Evolutionary conservation across 1,139 yeast species (phyloP).

Genomic region (Geotrichum australiense): DNA sequence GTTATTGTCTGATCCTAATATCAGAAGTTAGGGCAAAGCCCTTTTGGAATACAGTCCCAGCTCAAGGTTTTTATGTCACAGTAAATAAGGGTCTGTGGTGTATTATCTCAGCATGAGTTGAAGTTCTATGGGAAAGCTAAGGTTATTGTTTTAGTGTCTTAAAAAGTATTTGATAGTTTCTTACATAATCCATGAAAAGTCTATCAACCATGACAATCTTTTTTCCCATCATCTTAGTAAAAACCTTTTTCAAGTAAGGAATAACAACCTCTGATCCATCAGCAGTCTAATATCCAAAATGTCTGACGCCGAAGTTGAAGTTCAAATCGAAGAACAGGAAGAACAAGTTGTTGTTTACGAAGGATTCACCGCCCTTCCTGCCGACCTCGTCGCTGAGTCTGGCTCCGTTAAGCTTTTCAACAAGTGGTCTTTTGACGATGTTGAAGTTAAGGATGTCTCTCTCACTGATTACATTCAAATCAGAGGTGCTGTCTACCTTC

Average conservation of each 20-base stretch:
- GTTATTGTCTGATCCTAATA: too few relatives aligned
- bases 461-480: slow-evolving; percentile 97
- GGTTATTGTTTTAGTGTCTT: too few relatives aligned
- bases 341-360: slow-evolving; percentile 24
- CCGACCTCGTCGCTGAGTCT: slow-evolving; percentile 94
- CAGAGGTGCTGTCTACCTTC: slow-evolving; percentile 94
- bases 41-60: too few relatives aligned
- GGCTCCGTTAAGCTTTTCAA: slow-evolving; percentile 96
- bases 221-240: slow-evolving; percentile 11
- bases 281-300: slow-evolving; percentile 19
- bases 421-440: slow-evolving; percentile 99
- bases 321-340: slow-evolving; percentile 18
- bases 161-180: too few relatives aligned
- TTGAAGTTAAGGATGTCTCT: slow-evolving; percentile 96
- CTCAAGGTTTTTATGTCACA: too few relatives aligned
- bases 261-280: slow-evolving; percentile 9
- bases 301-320: slow-evolving; percentile 25
- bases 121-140: too few relatives aligned
- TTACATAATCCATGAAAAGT: slow-evolving; percentile 5
- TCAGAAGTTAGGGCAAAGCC: too few relatives aligned
- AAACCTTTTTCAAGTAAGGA: slow-evolving; percentile 16
- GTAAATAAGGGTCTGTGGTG: too few relatives aligned
- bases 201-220: slow-evolving; percentile 10
- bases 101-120: too few relatives aligned
- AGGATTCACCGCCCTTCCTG: slow-evolving; percentile 75